Conservation (phyloP, 345 rosid genomes). For the Boechera stricta region DNA sequence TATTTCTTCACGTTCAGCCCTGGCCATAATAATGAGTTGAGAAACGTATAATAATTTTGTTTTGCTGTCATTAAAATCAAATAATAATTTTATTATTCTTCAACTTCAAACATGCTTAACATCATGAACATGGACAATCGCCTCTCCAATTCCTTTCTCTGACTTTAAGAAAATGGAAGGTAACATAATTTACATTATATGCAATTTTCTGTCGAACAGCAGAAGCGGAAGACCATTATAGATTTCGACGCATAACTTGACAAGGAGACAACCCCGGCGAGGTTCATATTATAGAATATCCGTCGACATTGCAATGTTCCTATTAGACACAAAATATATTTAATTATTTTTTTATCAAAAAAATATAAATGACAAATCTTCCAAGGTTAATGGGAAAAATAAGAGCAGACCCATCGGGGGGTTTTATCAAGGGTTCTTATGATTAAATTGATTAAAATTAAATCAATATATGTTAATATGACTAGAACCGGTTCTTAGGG, state of each 20-base stretch:
- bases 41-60: background rate
- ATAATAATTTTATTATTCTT: background rate
- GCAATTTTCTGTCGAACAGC: background rate
- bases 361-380: background rate
- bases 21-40: background rate
- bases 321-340: background rate
- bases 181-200: conserved; percentile 24
- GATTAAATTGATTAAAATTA: no score
- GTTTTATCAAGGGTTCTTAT: no score
- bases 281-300: conserved; percentile 1
- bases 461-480: no score
- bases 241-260: conserved; percentile 19
- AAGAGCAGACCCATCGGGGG: no score
- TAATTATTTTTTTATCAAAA: background rate
- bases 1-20: background rate
- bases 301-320: conserved; percentile 31
- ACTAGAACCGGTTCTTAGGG: no score
- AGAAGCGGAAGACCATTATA: background rate
- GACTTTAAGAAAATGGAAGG: background rate
- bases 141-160: background rate
- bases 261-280: conserved; percentile 24
- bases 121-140: background rate
- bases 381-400: background rate
- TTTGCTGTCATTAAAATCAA: background rate
- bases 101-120: conserved; percentile 1